A percentile compares a stretch with the other conserved stretches of the same genome.
Conservation (phyloP, 768 basidiomycete genomes). For the Boletus rubroflammeus region DNA sequence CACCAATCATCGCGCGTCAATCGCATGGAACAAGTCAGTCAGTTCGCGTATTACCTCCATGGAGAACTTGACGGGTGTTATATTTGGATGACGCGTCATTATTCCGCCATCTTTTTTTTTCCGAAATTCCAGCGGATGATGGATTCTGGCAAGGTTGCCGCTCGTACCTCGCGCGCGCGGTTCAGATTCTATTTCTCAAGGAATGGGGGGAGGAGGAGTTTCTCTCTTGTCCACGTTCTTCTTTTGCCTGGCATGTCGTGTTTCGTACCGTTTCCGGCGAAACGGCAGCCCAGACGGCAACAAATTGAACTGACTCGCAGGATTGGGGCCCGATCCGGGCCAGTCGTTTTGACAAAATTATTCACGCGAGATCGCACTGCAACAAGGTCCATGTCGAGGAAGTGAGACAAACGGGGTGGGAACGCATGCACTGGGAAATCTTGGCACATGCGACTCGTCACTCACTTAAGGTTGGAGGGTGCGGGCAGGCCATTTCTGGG, state of each 20-base stretch:
- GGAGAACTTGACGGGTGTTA: constrained; percentile 2
- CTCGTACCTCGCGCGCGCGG: background rate
- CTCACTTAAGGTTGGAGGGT: constrained; percentile 13
- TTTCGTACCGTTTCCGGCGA: constrained; percentile 9
- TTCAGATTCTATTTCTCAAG: background rate
- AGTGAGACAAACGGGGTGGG: constrained; percentile 10
- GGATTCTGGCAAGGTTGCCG: background rate
- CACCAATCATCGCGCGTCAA: constrained; percentile 2
- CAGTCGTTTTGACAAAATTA: constrained; percentile 4
- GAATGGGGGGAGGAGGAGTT: background rate
- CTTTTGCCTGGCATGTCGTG: constrained; percentile 8
- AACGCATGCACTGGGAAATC: constrained; percentile 8
- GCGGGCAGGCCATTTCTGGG: constrained; percentile 1
- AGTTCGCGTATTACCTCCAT: constrained; percentile 4
- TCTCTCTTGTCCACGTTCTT: background rate
- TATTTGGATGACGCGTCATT: background rate
- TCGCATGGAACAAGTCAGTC: background rate
- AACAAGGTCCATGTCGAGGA: constrained; percentile 26
- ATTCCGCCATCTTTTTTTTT: background rate
- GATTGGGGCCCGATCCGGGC: background rate
- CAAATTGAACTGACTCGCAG: constrained; percentile 1
- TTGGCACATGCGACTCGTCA: constrained; percentile 9
- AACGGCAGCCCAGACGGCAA: background rate
- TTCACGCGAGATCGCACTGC: constrained; percentile 3
- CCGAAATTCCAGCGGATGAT: background rate